phyloP scores from a whole-genome alignment of 805 yeast species.

The Tetrapisispora phaffii region DNA sequence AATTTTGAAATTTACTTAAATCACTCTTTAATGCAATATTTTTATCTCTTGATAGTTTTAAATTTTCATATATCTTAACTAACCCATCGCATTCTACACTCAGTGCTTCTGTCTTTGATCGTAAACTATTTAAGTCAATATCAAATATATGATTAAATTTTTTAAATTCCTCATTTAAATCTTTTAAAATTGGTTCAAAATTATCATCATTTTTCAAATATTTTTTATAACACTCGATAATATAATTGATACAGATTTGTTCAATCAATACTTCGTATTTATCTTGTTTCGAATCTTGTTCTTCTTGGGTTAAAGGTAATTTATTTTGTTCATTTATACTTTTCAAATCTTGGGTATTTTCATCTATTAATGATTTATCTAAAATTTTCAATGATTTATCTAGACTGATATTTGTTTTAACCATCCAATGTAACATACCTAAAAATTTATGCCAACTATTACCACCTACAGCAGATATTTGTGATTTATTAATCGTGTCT shows the following conservation, averaged over 20 bases:
- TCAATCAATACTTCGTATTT: constrained; percentile 32
- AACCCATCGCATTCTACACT: constrained; percentile 33
- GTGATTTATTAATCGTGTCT: constrained; percentile 72
- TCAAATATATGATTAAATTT: constrained; percentile 41
- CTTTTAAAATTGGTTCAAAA: constrained; percentile 42
- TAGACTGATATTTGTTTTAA: constrained; percentile 41
- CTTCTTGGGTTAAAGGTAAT: constrained; percentile 14
- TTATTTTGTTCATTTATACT: constrained; percentile 18
- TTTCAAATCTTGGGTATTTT: constrained; percentile 26
- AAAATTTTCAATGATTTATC: constrained; percentile 26
- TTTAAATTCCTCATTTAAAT: constrained; percentile 48
- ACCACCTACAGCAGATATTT: constrained; percentile 86
- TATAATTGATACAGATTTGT: constrained; percentile 47
- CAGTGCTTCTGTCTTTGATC: constrained; percentile 34
- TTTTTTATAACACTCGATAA: constrained; percentile 55
- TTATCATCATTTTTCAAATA: constrained; percentile 52
- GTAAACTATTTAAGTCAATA: constrained; percentile 35
- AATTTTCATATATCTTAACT: constrained; percentile 36
- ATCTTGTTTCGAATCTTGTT: constrained; percentile 26
- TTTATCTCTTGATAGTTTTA: constrained; percentile 47
- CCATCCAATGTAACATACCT: constrained; percentile 78
- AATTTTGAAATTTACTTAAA: constrained; percentile 58
- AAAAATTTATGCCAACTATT: constrained; percentile 76
- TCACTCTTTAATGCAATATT: constrained; percentile 60
- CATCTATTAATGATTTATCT: constrained; percentile 16